A percentile compares a stretch with the other conserved stretches of the same genome.
These are phyloP conservation scores for Pichia rugopelliculosa DNA, from an alignment of 805 yeast species.

Conservation along the genomic window DNA sequence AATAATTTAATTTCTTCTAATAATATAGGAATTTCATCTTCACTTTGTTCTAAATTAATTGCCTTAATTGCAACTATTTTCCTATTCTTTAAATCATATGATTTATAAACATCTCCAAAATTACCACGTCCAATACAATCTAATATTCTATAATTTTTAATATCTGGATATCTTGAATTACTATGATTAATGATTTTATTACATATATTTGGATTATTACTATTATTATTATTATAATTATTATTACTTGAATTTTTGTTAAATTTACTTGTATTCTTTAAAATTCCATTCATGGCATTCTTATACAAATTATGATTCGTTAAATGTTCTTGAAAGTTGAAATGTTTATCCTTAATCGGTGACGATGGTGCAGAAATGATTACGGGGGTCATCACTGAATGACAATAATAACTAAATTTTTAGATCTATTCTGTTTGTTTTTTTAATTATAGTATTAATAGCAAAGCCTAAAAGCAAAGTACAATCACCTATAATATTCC, in stretches of 20 bases:
- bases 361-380: neutral
- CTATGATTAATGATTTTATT: too few species aligned
- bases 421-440: neutral
- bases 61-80: constrained; percentile 77
- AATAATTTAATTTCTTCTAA: constrained; percentile 75
- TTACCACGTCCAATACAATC: constrained; percentile 76
- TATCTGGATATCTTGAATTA: neutral
- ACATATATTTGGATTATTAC: too few species aligned
- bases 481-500: neutral
- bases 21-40: constrained; percentile 64
- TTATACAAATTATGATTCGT: neutral
- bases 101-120: constrained; percentile 81
- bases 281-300: neutral
- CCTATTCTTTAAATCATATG: constrained; percentile 30
- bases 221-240: too few species aligned
- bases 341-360: neutral
- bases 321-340: neutral
- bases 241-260: neutral
- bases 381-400: neutral
- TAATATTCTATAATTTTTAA: constrained; percentile 23
- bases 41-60: constrained; percentile 69
- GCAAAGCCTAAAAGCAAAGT: neutral
- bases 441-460: neutral
- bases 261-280: neutral
- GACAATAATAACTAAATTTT: too few species aligned